Percentiles rank a stretch among this genome's conserved stretches.
Conservation (phyloP, 176 grass and related monocot genomes). For the Saccharum spontaneum region DNA sequence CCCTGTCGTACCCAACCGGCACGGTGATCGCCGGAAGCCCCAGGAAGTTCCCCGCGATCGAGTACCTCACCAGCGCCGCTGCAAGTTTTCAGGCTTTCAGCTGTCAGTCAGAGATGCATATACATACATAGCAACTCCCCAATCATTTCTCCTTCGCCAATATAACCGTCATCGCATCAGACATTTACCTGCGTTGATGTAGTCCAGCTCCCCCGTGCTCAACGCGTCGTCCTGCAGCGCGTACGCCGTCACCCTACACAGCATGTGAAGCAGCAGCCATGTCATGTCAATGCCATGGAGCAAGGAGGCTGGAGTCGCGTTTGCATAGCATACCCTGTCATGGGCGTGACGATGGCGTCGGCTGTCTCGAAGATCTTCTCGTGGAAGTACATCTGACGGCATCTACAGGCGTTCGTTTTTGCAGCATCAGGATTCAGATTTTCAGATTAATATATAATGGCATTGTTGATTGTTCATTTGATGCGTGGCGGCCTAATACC, state of each 20-base stretch:
- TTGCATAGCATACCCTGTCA: constrained; percentile 49
- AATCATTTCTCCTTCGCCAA: too few species aligned
- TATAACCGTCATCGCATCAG: too few species aligned
- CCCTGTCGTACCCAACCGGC: constrained; percentile 64
- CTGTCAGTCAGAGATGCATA: background rate
- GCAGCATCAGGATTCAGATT: background rate
- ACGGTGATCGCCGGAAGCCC: constrained; percentile 86
- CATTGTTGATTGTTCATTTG: background rate
- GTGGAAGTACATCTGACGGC: constrained; percentile 86
- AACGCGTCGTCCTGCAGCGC: constrained; percentile 58
- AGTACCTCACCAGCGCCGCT: constrained; percentile 86
- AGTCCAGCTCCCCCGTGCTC: constrained; percentile 74
- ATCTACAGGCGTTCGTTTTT: background rate
- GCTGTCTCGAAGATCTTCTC: constrained; percentile 63
- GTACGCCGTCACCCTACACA: constrained; percentile 58
- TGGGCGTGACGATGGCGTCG: constrained; percentile 85
- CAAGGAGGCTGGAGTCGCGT: too few species aligned
- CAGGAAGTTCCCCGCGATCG: constrained; percentile 91
- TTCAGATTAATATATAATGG: background rate
- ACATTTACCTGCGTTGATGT: constrained; percentile 79
- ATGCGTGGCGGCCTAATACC: constrained; percentile 36
- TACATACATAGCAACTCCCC: too few species aligned
- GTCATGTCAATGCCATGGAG: background rate
- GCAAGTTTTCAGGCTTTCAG: background rate
- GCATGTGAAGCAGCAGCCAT: background rate